Percentiles rank a stretch among this genome's conserved stretches.
These are phyloP conservation scores for Brassica hybrid DNA, from an alignment of 441 rosid genomes.

Conservation along the genomic window DNA sequence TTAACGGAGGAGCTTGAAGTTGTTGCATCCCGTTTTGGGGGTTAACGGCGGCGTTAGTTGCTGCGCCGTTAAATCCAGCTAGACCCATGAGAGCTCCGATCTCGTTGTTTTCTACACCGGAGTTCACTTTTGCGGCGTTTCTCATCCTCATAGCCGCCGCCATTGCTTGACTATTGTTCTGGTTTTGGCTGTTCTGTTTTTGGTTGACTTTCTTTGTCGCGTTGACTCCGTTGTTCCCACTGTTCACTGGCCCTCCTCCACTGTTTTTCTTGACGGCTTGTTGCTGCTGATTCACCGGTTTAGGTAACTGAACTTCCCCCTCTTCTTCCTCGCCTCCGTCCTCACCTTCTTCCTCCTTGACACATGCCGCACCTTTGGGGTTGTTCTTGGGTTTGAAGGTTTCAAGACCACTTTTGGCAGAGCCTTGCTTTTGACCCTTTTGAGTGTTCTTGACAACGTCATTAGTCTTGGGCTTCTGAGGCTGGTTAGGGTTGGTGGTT, in stretches of 20 bases:
- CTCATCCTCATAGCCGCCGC: conserved; percentile 57
- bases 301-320: conserved; percentile 49
- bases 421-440: conserved; percentile 57
- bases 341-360: conserved; percentile 51
- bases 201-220: conserved; percentile 61
- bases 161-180: conserved; percentile 38
- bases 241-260: conserved; percentile 43
- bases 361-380: conserved; percentile 29
- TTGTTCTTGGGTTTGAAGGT: conserved; percentile 57
- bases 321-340: conserved; percentile 50
- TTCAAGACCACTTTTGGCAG: conserved; percentile 46
- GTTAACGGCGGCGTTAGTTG: conserved; percentile 37
- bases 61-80: conserved; percentile 46
- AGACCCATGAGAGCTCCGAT: conserved; percentile 56
- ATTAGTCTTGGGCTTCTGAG: conserved; percentile 54
- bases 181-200: conserved; percentile 52
- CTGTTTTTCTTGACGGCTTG: conserved; percentile 49
- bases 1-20: conserved; percentile 50
- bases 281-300: conserved; percentile 49
- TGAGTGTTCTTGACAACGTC: conserved; percentile 49
- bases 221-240: conserved; percentile 46
- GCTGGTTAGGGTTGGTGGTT: conserved; percentile 46
- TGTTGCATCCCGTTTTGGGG: conserved; percentile 40
- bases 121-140: conserved; percentile 41
- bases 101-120: conserved; percentile 51